Conservation (phyloP, 73 alveolate genomes). For the Paramecium sexaurelia region DNA sequence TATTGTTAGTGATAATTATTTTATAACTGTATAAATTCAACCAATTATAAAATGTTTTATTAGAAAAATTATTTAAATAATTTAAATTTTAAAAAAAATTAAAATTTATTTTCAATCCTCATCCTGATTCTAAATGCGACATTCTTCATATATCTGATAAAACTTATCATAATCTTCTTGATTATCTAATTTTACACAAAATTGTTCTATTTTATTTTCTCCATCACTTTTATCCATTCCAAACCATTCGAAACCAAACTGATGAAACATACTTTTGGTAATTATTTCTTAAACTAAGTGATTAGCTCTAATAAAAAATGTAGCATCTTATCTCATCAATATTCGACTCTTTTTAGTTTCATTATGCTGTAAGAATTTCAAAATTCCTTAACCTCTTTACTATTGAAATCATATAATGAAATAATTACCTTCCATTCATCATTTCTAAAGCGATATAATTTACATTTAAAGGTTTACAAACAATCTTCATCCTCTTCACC, state of each 20-base stretch:
- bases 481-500: conserved; percentile 88
- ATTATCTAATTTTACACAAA: conserved; percentile 66
- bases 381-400: conserved; percentile 87
- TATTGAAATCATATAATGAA: not conserved
- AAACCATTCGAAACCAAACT: not conserved
- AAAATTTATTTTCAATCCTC: not conserved
- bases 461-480: conserved; percentile 73
- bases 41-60: no score
- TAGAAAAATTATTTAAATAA: not conserved
- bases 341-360: conserved; percentile 79
- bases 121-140: not conserved
- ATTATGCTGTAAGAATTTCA: conserved; percentile 87
- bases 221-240: not conserved
- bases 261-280: not conserved
- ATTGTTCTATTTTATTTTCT: not conserved
- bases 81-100: not conserved
- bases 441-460: conserved; percentile 82
- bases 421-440: conserved; percentile 85
- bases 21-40: no score
- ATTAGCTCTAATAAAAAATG: conserved; percentile 10
- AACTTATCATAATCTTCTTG: conserved; percentile 80
- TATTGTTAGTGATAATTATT: no score
- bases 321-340: conserved; percentile 82
- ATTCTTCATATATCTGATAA: conserved; percentile 40
- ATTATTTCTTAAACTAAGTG: not conserved